Conservation (phyloP, 805 yeast species). For the Jamesozyma piceae region DNA sequence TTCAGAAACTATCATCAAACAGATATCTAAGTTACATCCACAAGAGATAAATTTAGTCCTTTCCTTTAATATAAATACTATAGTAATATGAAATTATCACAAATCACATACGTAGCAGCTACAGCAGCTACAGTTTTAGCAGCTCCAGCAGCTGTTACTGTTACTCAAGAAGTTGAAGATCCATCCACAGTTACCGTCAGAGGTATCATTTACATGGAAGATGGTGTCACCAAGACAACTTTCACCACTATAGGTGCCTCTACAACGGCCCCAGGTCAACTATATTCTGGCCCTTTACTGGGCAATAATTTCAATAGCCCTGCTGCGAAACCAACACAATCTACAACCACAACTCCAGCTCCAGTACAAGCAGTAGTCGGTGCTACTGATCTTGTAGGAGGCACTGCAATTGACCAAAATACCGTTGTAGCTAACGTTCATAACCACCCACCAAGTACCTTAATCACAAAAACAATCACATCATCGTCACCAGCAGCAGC, state of each 20-base stretch:
- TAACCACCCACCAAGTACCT: not conserved
- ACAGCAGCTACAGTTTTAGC: conserved; percentile 15
- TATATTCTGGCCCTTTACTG: no score
- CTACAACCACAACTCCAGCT: conserved; percentile 26
- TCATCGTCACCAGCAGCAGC: conserved; percentile 1
- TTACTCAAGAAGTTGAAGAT: conserved; percentile 24
- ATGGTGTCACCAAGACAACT: conserved; percentile 21
- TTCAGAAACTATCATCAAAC: not conserved
- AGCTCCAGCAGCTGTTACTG: conserved; percentile 23
- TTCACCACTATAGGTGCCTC: conserved; percentile 10
- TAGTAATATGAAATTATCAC: conserved; percentile 18
- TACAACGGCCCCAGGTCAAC: not conserved
- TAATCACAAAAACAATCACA: not conserved
- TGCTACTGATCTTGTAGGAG: not conserved
- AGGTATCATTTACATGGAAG: conserved; percentile 20
- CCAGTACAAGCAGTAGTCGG: conserved; percentile 22
- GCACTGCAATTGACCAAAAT: conserved; percentile 1
- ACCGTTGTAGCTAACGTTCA: conserved; percentile 14
- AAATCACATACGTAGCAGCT: conserved; percentile 13
- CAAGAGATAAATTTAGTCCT: not conserved
- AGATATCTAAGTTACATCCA: not conserved
- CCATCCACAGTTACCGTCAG: conserved; percentile 22
- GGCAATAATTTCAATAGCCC: not conserved
- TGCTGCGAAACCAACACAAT: conserved; percentile 4
- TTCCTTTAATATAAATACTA: not conserved